Percentiles rank a stretch among this genome's conserved stretches.
These are phyloP conservation scores for Cladophialophora chaetospira DNA, from an alignment of 2,329 filamentous ascomycete genomes.

Conservation along the genomic window DNA sequence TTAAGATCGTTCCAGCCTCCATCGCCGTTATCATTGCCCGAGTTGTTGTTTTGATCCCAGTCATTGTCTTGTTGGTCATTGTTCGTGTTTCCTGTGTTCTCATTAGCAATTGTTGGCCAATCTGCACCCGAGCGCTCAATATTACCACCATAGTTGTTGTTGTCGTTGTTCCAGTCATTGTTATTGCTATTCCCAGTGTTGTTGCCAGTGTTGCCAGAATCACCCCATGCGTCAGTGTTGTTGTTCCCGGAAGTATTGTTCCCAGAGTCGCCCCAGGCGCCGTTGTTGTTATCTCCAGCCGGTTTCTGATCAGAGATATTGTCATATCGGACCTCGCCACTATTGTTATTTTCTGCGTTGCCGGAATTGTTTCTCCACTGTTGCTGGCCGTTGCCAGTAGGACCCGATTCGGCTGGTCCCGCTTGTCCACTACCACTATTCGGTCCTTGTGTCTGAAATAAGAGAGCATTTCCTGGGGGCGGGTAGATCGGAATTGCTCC, in stretches of 20 bases:
- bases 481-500: slow-evolving; percentile 15
- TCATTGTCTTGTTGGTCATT: not conserved
- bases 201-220: not conserved
- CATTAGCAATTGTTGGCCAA: too few relatives aligned
- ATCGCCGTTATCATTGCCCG: not conserved
- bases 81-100: not conserved
- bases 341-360: not conserved
- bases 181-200: not conserved
- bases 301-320: slow-evolving; percentile 1
- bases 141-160: too few relatives aligned
- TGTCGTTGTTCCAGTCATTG: not conserved
- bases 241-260: not conserved
- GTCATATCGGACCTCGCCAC: not conserved
- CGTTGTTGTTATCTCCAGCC: not conserved
- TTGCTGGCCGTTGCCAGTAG: not conserved
- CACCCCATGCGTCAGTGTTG: too few relatives aligned
- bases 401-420: too few relatives aligned
- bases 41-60: not conserved
- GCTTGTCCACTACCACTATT: too few relatives aligned
- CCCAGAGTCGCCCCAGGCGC: not conserved
- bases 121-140: too few relatives aligned
- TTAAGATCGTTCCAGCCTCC: not conserved
- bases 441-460: slow-evolving; percentile 16
- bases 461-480: not conserved
- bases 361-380: not conserved